Conservation (phyloP, 2,329 filamentous ascomycete genomes). For the Aspergillus sp. region DNA sequence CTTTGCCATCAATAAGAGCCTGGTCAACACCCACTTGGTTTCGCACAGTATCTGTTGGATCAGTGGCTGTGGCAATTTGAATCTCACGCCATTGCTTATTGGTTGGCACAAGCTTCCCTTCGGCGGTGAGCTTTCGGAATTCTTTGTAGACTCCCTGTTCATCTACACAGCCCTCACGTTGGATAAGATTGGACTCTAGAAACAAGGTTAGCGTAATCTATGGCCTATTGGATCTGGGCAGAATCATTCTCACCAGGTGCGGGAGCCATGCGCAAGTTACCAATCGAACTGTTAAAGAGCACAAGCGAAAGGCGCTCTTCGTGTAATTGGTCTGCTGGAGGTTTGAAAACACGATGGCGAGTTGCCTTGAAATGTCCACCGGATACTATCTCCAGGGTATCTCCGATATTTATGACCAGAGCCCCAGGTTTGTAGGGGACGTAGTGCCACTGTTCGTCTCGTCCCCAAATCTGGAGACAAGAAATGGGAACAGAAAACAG, state of each 20-base stretch:
- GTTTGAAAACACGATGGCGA: slow-evolving; percentile 43
- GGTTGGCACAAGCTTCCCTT: slow-evolving; percentile 44
- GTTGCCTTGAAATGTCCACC: slow-evolving; percentile 50
- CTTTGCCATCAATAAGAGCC: slow-evolving; percentile 43
- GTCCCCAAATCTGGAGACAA: slow-evolving; percentile 47
- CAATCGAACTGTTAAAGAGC: slow-evolving; percentile 47
- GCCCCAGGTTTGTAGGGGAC: slow-evolving; percentile 44
- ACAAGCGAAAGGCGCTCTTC: slow-evolving; percentile 34
- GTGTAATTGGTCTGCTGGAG: slow-evolving; percentile 37
- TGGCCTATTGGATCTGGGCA: too few relatives aligned
- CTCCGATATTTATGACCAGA: slow-evolving; percentile 51
- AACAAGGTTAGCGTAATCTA: too few relatives aligned
- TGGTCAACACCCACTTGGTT: slow-evolving; percentile 45
- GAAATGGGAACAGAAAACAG: slow-evolving; percentile 49
- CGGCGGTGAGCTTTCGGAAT: slow-evolving; percentile 42
- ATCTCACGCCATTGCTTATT: slow-evolving; percentile 51
- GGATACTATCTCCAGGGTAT: slow-evolving; percentile 45
- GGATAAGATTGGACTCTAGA: slow-evolving; percentile 33
- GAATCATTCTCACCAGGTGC: slow-evolving; percentile 27
- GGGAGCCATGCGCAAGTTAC: slow-evolving; percentile 44
- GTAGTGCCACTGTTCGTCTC: slow-evolving; percentile 47
- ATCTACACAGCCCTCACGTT: slow-evolving; percentile 43
- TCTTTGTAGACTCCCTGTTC: slow-evolving; percentile 47
- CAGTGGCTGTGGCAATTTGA: slow-evolving; percentile 45
- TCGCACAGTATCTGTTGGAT: slow-evolving; percentile 41